Percentiles rank a stretch among this genome's conserved stretches.
Evolutionary conservation across 2,329 filamentous ascomycete species (phyloP).

Genomic region (Stemphylium lycopersici): DNA sequence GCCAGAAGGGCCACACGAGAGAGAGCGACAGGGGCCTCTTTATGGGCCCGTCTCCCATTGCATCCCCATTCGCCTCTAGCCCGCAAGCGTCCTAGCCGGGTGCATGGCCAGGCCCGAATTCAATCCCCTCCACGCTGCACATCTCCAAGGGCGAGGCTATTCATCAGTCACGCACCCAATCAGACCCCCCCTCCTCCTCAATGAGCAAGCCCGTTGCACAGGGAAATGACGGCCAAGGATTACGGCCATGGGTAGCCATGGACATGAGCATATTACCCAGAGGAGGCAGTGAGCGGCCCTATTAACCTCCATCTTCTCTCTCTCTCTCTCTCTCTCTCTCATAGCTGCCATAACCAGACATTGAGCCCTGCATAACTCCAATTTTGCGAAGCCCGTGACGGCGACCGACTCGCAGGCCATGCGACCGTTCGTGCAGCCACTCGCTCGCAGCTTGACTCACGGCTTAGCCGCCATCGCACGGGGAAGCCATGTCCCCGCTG

Average conservation of each 20-base stretch:
- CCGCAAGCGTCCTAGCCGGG: conserved; percentile 27
- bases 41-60: conserved; percentile 13
- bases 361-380: conserved; percentile 16
- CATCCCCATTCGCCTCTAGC: conserved; percentile 31
- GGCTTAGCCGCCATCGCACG: conserved; percentile 33
- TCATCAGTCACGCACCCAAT: conserved; percentile 5
- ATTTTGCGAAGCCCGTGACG: conserved; percentile 13
- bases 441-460: conserved; percentile 19
- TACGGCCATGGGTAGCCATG: neutral
- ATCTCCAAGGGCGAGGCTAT: conserved; percentile 19
- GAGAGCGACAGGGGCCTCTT: conserved; percentile 34
- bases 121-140: conserved; percentile 26
- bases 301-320: neutral
- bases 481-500: conserved; percentile 23
- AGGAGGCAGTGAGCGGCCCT: neutral
- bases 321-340: too few species aligned
- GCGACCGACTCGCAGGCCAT: conserved; percentile 17
- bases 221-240: conserved; percentile 18
- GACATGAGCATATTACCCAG: conserved; percentile 7
- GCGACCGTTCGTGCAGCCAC: conserved; percentile 34
- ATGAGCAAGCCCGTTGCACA: conserved; percentile 14
- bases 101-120: conserved; percentile 31
- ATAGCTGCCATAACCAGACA: neutral
- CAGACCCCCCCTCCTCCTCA: conserved; percentile 17
- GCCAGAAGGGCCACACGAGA: conserved; percentile 17